Conservation (phyloP, 148 eudicot species). For the Camellia japonica region DNA sequence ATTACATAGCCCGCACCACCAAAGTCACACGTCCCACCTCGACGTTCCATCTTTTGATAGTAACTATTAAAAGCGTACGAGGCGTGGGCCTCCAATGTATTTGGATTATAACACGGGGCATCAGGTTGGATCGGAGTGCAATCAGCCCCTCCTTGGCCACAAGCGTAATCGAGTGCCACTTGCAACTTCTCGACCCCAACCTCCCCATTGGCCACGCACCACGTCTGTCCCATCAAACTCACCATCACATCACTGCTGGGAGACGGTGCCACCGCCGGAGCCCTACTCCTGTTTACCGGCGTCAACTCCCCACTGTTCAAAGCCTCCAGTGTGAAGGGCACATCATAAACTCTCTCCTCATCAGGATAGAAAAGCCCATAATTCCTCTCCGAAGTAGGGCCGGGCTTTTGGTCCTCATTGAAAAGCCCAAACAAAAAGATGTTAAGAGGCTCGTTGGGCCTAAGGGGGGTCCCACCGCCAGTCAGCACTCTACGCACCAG, state of each 20-base stretch:
- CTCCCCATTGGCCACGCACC: slow-evolving; percentile 85
- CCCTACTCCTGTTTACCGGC: slow-evolving; percentile 24
- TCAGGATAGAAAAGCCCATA: slow-evolving; percentile 83
- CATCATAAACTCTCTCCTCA: slow-evolving; percentile 58
- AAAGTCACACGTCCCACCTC: slow-evolving; percentile 71
- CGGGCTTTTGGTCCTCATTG: slow-evolving; percentile 72
- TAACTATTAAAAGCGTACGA: slow-evolving; percentile 93
- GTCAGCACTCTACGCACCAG: slow-evolving; percentile 55
- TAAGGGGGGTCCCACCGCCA: slow-evolving; percentile 70
- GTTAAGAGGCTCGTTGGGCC: slow-evolving; percentile 52
- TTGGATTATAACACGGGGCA: slow-evolving; percentile 69
- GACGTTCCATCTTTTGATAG: slow-evolving; percentile 63
- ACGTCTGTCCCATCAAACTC: slow-evolving; percentile 44
- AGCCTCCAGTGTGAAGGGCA: slow-evolving; percentile 42
- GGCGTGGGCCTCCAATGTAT: slow-evolving; percentile 68
- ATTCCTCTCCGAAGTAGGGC: slow-evolving; percentile 74
- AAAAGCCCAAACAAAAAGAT: slow-evolving; percentile 75
- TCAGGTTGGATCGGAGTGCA: slow-evolving; percentile 79
- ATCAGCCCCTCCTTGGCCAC: slow-evolving; percentile 84
- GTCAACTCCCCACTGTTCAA: neutral
- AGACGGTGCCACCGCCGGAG: slow-evolving; percentile 19
- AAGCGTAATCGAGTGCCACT: slow-evolving; percentile 72
- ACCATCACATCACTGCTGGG: slow-evolving; percentile 23
- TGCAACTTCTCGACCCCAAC: slow-evolving; percentile 52
- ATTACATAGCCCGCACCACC: slow-evolving; percentile 86